phyloP scores from a whole-genome alignment of 192 early-diverging fungal genomes.

The Rhizoclosmatium sp. region DNA sequence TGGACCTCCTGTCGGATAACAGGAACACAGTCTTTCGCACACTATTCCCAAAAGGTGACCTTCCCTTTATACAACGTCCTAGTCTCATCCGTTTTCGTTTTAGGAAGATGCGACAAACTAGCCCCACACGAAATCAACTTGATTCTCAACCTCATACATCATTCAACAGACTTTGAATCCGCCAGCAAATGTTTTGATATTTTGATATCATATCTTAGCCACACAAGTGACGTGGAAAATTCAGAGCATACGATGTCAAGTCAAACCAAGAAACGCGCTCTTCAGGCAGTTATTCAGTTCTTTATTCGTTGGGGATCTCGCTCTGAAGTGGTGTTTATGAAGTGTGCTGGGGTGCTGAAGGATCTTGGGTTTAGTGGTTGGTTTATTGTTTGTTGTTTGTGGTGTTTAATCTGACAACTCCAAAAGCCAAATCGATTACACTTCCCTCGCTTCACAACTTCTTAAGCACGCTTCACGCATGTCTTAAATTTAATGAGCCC shows the following conservation, averaged over 20 bases:
- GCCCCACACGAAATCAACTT: background rate
- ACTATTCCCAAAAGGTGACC: slow-evolving; percentile 22
- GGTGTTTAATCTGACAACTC: too few relatives aligned
- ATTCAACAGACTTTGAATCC: slow-evolving; percentile 6
- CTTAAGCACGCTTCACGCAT: background rate
- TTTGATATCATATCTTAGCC: background rate
- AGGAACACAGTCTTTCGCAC: slow-evolving; percentile 16
- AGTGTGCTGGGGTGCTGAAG: background rate
- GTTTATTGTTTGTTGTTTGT: background rate
- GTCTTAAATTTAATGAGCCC: background rate
- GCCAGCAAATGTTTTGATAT: background rate
- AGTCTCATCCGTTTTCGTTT: background rate
- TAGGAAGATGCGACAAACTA: background rate
- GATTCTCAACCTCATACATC: background rate
- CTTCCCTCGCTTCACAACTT: background rate
- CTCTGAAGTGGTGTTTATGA: background rate
- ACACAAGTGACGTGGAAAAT: background rate
- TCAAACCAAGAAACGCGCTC: background rate
- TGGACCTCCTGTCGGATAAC: slow-evolving; percentile 30
- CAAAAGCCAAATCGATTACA: too few relatives aligned
- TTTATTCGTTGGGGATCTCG: slow-evolving; percentile 7
- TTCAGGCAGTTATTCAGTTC: slow-evolving; percentile 2
- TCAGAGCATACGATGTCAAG: background rate
- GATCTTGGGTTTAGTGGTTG: slow-evolving; percentile 1
- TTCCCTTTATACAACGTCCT: background rate